phyloP scores from a whole-genome alignment of 2,329 filamentous ascomycete genomes.

The Colletotrichum euphorbiae region DNA sequence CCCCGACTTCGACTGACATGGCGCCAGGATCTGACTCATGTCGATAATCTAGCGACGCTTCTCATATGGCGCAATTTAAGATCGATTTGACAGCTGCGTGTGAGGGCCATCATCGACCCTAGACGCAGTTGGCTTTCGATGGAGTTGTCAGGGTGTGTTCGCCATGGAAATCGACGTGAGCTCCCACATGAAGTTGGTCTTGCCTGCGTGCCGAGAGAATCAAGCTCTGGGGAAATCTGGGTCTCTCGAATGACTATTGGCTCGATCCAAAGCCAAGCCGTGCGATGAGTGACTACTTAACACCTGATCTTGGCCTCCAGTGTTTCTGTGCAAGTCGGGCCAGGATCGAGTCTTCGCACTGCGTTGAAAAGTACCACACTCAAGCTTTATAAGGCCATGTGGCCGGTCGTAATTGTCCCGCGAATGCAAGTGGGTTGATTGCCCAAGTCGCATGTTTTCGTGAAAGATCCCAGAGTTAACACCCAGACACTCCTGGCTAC shows the following conservation, averaged over 20 bases:
- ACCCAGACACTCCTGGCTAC: background rate
- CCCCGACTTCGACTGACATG: constrained; percentile 4
- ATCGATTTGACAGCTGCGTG: background rate
- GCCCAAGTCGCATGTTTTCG: no score
- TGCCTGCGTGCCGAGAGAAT: constrained; percentile 23
- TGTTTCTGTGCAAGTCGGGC: background rate
- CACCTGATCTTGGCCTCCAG: constrained; percentile 14
- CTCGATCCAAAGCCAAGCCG: constrained; percentile 10
- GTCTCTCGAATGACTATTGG: constrained; percentile 13
- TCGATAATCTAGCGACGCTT: background rate
- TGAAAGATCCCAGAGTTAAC: no score
- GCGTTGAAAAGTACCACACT: background rate
- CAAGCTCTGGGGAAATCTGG: constrained; percentile 19
- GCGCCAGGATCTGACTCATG: constrained; percentile 24
- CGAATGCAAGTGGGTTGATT: background rate
- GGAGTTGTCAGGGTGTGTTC: background rate
- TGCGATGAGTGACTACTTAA: background rate
- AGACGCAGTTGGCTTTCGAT: background rate
- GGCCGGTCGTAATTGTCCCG: background rate
- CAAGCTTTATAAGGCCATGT: background rate
- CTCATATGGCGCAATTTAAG: constrained; percentile 5
- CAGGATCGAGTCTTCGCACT: background rate
- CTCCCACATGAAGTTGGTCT: background rate
- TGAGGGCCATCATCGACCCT: background rate
- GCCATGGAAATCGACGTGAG: background rate